Conservation (phyloP, 805 yeast species). For the Starmerella kuoi region DNA sequence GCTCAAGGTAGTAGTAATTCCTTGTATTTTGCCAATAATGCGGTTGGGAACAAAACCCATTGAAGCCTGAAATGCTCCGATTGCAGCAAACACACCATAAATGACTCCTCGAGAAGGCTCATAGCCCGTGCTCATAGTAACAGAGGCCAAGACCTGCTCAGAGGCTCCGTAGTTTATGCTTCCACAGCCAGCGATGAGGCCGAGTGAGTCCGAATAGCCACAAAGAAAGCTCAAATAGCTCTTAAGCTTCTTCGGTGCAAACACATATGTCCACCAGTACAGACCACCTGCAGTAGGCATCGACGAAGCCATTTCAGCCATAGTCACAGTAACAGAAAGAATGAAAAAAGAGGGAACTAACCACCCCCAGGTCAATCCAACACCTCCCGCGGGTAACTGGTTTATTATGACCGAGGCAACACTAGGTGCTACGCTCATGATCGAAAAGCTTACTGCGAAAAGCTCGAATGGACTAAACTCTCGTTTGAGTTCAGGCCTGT, state of each 20-base stretch:
- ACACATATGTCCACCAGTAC: slow-evolving; percentile 54
- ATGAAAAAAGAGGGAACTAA: slow-evolving; percentile 44
- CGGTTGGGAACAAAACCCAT: slow-evolving; percentile 48
- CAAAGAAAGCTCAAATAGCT: slow-evolving; percentile 49
- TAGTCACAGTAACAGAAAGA: slow-evolving; percentile 42
- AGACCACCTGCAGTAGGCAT: slow-evolving; percentile 67
- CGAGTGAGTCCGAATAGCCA: slow-evolving; percentile 56
- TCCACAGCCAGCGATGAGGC: slow-evolving; percentile 52
- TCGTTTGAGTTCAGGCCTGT: slow-evolving; percentile 53
- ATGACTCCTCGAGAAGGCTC: slow-evolving; percentile 40
- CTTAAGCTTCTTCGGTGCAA: slow-evolving; percentile 43
- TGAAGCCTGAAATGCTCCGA: slow-evolving; percentile 40
- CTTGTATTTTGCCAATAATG: slow-evolving; percentile 45
- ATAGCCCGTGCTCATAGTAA: slow-evolving; percentile 35
- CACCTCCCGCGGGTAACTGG: slow-evolving; percentile 51
- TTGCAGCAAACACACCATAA: slow-evolving; percentile 56
- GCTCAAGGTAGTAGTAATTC: slow-evolving; percentile 45
- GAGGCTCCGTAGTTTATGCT: slow-evolving; percentile 61
- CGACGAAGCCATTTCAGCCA: slow-evolving; percentile 55
- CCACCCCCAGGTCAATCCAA: slow-evolving; percentile 66
- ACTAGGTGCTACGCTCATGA: slow-evolving; percentile 52
- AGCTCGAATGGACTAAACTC: slow-evolving; percentile 49
- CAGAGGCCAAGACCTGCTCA: slow-evolving; percentile 36
- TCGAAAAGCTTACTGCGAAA: slow-evolving; percentile 57
- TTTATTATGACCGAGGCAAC: slow-evolving; percentile 42